Base-by-base conservation (phyloP, 2,329 filamentous ascomycete genomes). In the Aspergillus flavus region DNA sequence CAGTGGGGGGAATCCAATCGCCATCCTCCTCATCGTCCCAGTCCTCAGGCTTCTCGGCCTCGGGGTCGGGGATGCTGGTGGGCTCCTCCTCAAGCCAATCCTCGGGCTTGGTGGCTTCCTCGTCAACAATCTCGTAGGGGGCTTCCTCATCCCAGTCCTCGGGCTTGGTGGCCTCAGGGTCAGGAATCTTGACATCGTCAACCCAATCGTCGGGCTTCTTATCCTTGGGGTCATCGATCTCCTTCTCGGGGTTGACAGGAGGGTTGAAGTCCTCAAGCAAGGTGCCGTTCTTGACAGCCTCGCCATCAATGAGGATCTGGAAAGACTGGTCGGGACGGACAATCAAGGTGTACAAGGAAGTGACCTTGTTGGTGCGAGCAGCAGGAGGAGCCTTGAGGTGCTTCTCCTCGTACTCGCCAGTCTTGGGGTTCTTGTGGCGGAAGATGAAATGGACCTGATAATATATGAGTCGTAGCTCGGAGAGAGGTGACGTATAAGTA, bases 361-460 rank as follows among this genome's bases (percentile, higher is more conserved):
- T 91, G 68, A 92, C 90, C 89, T 97, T 98, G 84, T 89, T 86
- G 75, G 96, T 95, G 79, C 90, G 91, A 77, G 94, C 94, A 64
- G 90, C 86, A 66, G 95, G 94, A 69, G 94, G 90, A 73, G 86
- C 87, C 78, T 87, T 89, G 68, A 99, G 87, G 83, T 99, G 95
- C 90, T 99, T 99, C 91, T 99, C 95, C 87, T 99, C 94, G 76
- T 99, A 99, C 82, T 97, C 93, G 84, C 94, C 94, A 54, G 93
- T 97, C 91, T 97, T 97, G 78, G 95, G 95, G 89, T 98, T 99
- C 92, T 98, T 99, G 91, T 99, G 95, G 83, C 96, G 95, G 89
- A 99, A 96, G 81, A 99, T 99, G 85, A 99, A 97, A 81, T 90
- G 87, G 65, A 90, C 87, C 85, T 87, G 56, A 58, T 41, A 26